These are phyloP conservation scores for Naganishia vaughanmartiniae DNA, from an alignment of 768 basidiomycete genomes.

Conservation along the genomic window DNA sequence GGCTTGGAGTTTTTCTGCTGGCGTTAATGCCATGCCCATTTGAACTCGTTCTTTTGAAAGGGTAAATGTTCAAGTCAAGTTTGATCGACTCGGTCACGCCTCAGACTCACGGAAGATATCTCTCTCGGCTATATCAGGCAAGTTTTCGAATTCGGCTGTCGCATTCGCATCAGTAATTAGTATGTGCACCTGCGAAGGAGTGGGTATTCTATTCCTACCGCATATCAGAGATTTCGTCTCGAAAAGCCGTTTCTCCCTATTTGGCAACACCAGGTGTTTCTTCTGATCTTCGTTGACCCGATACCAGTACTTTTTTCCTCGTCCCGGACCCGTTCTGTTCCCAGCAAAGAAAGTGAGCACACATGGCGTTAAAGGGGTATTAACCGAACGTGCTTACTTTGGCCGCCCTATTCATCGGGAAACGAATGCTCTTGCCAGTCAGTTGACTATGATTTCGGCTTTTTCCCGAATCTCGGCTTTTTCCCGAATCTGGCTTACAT, in stretches of 20 bases:
- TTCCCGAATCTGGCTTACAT: constrained; percentile 10
- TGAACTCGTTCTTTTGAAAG: constrained; percentile 29
- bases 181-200: neutral
- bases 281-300: constrained; percentile 4
- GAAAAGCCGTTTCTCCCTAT: constrained; percentile 21
- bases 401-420: constrained; percentile 8
- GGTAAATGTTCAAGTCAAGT: neutral
- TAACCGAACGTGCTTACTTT: neutral
- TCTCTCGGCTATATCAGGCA: constrained; percentile 28
- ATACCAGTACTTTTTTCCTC: constrained; percentile 30
- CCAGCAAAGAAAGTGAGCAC: neutral
- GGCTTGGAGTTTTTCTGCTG: constrained; percentile 32
- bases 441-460: neutral
- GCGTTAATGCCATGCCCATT: constrained; percentile 27
- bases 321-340: constrained; percentile 25
- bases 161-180: neutral
- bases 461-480: neutral
- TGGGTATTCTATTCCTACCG: constrained; percentile 20
- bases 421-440: neutral
- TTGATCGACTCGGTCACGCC: neutral
- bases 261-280: constrained; percentile 16
- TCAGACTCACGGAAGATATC: constrained; percentile 33
- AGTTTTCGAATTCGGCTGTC: constrained; percentile 27
- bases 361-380: neutral
- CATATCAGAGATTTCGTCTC: constrained; percentile 19